Base-by-base conservation (phyloP, 139 green algal genomes). In the Asterochloris sp. region DNA sequence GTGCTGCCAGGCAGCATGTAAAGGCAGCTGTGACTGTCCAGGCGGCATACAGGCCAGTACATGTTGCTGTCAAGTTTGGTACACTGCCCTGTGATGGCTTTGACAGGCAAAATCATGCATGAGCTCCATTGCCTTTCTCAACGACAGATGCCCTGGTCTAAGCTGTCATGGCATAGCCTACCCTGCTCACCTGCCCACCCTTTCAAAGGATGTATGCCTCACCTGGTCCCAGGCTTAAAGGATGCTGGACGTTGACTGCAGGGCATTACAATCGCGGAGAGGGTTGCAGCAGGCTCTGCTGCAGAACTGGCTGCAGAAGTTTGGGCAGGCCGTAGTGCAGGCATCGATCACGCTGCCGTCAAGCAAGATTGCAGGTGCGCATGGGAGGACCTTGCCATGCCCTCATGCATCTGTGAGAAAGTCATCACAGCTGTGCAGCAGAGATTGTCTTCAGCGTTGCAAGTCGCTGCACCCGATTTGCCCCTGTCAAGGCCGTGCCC, bases 1-100 rank as follows among this genome's bases (percentile, higher is more conserved):
- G 64, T 28, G 81, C 83, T 14, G 75, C 64, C 17, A 75, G 83
- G 11, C 62, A 62, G 17, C 62, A 71, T 1, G 21, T 64, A 17
- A 83, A 77, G 27, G 82, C 88, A 47, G 90, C 84, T 13, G 26
- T 78, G 0, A 38, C 24, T 10, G 87, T 93, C 4, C 90, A 93
- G 74, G 61, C 76, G 19, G 21, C 21, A 0, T 77, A 78, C 23
- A 90, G 90, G 88, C 69, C 80, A n/a, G 84, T 81, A n/a, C 60
- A 86, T 28, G 38, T 15, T 19, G 47, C 13, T 91, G 76, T 71
- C 19, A 21, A 21, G 21, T 24, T 8, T 26, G 1, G 2, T 10
- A 24, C 19, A 24, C 62, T 79, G 78, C 17, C 21, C 54, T 16
- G 17, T 79, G 13, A 83, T 84, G 47, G 78, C 78, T 10, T 10